Evolutionary conservation across 2,329 filamentous ascomycete species (phyloP).

Genomic region (Colletotrichum kahawae): DNA sequence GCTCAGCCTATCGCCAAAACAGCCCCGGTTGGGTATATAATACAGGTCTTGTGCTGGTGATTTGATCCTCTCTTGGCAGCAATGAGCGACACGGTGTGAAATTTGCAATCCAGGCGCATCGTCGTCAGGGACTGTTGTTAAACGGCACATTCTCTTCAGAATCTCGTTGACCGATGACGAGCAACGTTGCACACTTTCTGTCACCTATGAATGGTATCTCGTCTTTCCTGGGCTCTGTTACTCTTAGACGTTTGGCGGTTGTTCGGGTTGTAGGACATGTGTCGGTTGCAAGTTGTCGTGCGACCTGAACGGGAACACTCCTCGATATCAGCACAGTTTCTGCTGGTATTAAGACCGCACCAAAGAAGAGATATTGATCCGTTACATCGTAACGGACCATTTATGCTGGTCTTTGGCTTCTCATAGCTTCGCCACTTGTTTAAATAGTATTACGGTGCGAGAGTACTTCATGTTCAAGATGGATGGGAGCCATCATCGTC

Average conservation of each 20-base stretch:
- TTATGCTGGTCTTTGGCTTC: too few relatives aligned
- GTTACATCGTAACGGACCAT: too few relatives aligned
- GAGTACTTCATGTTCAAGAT: too few relatives aligned
- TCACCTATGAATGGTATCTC: neutral
- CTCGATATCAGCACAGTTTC: too few relatives aligned
- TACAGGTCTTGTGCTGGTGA: neutral
- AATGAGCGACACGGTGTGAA: fast-evolving
- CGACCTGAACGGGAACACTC: too few relatives aligned
- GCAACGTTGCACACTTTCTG: neutral
- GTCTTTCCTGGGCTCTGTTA: fast-evolving
- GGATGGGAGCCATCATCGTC: too few relatives aligned
- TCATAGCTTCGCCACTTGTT: too few relatives aligned
- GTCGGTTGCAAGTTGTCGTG: too few relatives aligned
- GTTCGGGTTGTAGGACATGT: fast-evolving
- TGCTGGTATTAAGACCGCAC: too few relatives aligned
- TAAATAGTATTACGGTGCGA: too few relatives aligned
- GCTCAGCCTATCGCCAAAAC: neutral
- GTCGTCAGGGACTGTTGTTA: neutral
- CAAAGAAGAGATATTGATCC: too few relatives aligned
- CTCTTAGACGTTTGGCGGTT: fast-evolving
- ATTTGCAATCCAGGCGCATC: neutral
- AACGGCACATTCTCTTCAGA: neutral
- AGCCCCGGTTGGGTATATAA: neutral
- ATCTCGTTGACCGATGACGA: neutral
- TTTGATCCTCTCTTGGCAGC: neutral